These are phyloP conservation scores for Coelastrella sp. DNA, from an alignment of 139 green algal species.

Conservation along the genomic window DNA sequence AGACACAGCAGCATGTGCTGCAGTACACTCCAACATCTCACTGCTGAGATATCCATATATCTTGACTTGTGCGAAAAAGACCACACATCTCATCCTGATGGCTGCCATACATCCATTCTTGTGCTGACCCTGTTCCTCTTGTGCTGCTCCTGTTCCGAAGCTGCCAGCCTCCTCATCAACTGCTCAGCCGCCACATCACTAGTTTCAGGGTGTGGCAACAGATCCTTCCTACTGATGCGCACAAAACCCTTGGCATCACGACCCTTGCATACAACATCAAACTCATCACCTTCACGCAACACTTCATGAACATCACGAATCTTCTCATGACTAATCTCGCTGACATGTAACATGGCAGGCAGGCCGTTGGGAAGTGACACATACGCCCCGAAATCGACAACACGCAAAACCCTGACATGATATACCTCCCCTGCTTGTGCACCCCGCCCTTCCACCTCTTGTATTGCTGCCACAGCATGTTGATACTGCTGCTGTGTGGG, in stretches of 20 bases:
- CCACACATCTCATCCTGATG: not conserved
- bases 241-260: constrained; percentile 58
- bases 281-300: constrained; percentile 56
- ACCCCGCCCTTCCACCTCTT: constrained; percentile 51
- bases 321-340: constrained; percentile 51
- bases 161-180: too few species aligned
- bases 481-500: constrained; percentile 48
- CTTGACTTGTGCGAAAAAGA: too few species aligned
- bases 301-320: constrained; percentile 59
- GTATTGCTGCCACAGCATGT: constrained; percentile 44
- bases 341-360: constrained; percentile 72
- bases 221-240: constrained; percentile 57
- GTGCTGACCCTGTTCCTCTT: too few species aligned
- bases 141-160: too few species aligned
- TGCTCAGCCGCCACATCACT: not conserved
- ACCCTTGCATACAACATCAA: constrained; percentile 70
- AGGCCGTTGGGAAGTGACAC: constrained; percentile 56
- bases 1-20: too few species aligned
- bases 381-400: constrained; percentile 71
- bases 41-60: too few species aligned
- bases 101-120: not conserved
- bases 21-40: too few species aligned
- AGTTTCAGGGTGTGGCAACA: constrained; percentile 43
- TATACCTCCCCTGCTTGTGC: constrained; percentile 55
- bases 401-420: constrained; percentile 50